Evolutionary conservation across 2,329 filamentous ascomycete genomes (phyloP).

Genomic region (Elsinoe arachidis): DNA sequence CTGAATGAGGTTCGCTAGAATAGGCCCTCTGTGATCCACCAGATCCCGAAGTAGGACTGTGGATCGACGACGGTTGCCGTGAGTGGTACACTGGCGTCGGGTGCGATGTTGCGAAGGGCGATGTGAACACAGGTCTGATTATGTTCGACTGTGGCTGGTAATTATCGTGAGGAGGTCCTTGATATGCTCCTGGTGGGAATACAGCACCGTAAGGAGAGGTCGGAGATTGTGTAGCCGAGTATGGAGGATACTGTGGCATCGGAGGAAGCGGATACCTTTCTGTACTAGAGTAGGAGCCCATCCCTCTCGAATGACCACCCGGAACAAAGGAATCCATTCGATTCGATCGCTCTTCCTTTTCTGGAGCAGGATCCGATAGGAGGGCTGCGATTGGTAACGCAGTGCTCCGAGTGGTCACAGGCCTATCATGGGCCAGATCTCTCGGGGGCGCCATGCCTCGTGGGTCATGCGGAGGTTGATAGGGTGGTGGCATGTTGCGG

Average conservation of each 20-base stretch:
- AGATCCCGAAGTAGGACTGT: constrained; percentile 17
- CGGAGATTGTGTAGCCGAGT: neutral
- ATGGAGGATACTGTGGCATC: neutral
- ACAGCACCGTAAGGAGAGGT: neutral
- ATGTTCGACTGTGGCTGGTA: neutral
- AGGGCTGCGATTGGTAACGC: constrained; percentile 12
- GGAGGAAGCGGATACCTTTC: neutral
- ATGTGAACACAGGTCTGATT: constrained; percentile 4
- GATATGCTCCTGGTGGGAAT: neutral
- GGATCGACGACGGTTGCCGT: constrained; percentile 19
- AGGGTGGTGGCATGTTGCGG: constrained; percentile 4
- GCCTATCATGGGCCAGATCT: neutral
- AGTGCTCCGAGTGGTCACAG: constrained; percentile 2
- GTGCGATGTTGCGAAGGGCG: neutral
- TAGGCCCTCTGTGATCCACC: constrained; percentile 22
- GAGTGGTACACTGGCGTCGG: neutral
- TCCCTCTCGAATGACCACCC: neutral
- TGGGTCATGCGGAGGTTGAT: neutral
- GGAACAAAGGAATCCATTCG: constrained; percentile 9
- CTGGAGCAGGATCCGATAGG: constrained; percentile 5
- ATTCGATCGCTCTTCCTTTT: neutral
- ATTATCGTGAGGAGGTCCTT: neutral
- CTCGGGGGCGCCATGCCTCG: constrained; percentile 3
- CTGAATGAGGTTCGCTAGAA: constrained; percentile 16
- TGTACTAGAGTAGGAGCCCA: neutral